Percentiles rank a stretch among this genome's conserved stretches.
Conservation (phyloP, 1,139 yeast species). For the Pichia kudriavzevii region DNA sequence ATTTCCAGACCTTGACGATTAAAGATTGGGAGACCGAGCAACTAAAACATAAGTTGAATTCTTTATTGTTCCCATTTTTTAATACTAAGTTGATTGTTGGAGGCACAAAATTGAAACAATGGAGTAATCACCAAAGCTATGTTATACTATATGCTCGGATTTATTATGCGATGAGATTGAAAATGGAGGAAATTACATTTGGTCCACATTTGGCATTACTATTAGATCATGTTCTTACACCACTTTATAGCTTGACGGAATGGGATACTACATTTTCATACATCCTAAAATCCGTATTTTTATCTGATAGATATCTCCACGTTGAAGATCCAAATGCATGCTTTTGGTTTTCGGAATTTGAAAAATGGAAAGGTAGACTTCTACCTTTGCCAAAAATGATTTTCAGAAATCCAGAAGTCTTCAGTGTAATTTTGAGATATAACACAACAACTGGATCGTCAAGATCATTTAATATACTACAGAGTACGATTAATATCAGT, state of each 20-base stretch:
- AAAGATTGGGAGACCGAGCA: not conserved
- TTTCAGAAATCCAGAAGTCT: conserved; percentile 6
- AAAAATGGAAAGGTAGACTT: conserved; percentile 11
- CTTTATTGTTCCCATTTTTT: conserved; percentile 8
- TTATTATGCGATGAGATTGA: conserved; percentile 10
- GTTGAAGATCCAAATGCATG: conserved; percentile 6
- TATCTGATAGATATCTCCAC: conserved; percentile 4
- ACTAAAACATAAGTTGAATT: conserved; percentile 2
- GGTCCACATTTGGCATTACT: conserved; percentile 1
- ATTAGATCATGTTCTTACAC: conserved; percentile 5
- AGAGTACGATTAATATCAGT: conserved; percentile 1
- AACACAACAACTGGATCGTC: conserved; percentile 1
- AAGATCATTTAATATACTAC: not conserved
- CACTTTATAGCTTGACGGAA: conserved; percentile 5
- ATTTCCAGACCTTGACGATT: conserved; percentile 10
- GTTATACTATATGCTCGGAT: conserved; percentile 9
- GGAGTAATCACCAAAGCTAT: conserved; percentile 10
- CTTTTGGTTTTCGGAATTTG: conserved; percentile 12
- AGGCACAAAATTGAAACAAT: conserved; percentile 1
- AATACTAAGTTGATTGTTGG: not conserved
- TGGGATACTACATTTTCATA: conserved; percentile 3
- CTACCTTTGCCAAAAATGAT: conserved; percentile 7
- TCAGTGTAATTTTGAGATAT: conserved; percentile 4
- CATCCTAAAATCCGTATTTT: conserved; percentile 6
- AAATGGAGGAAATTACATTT: conserved; percentile 4